Evolutionary conservation across 2,329 filamentous ascomycete species (phyloP).

Genomic region (Lizonia empirigonia): DNA sequence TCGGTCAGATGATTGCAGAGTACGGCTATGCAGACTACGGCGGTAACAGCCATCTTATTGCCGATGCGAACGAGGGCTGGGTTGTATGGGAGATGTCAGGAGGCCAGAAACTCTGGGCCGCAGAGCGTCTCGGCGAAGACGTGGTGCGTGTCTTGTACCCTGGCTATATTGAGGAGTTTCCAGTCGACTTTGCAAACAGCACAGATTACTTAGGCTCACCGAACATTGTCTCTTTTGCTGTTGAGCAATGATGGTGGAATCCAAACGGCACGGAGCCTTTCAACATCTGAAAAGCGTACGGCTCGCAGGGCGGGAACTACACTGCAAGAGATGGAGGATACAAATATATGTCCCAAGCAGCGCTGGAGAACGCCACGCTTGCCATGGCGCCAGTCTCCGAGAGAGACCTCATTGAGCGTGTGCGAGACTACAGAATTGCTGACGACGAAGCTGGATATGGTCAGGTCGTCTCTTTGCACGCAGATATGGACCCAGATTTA

Average conservation of each 20-base stretch:
- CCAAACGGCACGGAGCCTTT: constrained; percentile 40
- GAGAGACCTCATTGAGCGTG: constrained; percentile 52
- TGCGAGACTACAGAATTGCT: constrained; percentile 44
- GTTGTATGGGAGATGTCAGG: constrained; percentile 46
- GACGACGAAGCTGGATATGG: constrained; percentile 48
- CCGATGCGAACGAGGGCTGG: constrained; percentile 47
- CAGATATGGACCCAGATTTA: constrained; percentile 37
- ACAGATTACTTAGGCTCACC: constrained; percentile 42
- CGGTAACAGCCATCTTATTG: constrained; percentile 53
- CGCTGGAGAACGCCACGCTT: constrained; percentile 43
- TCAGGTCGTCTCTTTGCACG: constrained; percentile 39
- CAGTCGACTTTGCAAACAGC: constrained; percentile 37
- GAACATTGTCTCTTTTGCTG: constrained; percentile 44
- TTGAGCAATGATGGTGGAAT: constrained; percentile 46
- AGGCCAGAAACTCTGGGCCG: constrained; percentile 44
- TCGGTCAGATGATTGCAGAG: constrained; percentile 48
- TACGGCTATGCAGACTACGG: constrained; percentile 53
- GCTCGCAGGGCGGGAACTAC: constrained; percentile 33
- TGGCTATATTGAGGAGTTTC: constrained; percentile 47
- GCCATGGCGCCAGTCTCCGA: constrained; percentile 58
- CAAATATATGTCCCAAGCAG: constrained; percentile 48
- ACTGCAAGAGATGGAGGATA: constrained; percentile 44
- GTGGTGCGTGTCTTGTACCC: constrained; percentile 45
- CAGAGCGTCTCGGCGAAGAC: constrained; percentile 40
- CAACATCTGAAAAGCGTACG: constrained; percentile 47